Base-by-base conservation (phyloP, 805 yeast species). In the Kockiozyma suomiensis region DNA sequence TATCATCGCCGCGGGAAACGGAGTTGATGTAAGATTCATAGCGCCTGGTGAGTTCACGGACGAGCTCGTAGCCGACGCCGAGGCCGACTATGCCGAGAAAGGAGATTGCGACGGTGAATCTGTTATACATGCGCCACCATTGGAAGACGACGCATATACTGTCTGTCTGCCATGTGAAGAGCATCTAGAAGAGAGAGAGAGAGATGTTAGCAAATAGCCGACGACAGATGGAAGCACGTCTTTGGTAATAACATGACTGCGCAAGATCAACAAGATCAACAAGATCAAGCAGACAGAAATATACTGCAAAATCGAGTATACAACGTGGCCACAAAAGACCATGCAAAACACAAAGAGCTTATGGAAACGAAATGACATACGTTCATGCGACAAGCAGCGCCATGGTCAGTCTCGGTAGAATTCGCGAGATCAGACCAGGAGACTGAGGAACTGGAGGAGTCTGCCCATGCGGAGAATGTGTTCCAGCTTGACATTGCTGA, bases 41-140 rank as follows among this genome's bases (percentile, higher is more conserved):
- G 28, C 66, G 54, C 21, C 66, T 62, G 17, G 66, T 62, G 46
- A 63, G 32, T 38, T 62, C 66, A 6, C 66, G 56, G 17, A 63
- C 26, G 25, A 61, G 50, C 35, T 63, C 66, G 54, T 61, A 63
- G 41, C 66, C 62, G 23, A 63, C 30, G 17, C 66, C 66, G 42
- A 63, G 59, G 21, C 65, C 65, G 37, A 63, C 57, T 41, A 63
- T 58, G 23, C 66, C 66, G 35, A 63, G 60, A 42, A 63, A 50
- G n/a, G 66, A 52, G 35, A 64, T 30, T 23, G 62, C 66, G 19
- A 63, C 55, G 13, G 60, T 57, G 30, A 49, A 53, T 7, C 35
- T 30, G 43, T 46, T 58, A 52, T 50, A 48, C 41, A 63, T 50
- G 28, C 61, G 59, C 66, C 66, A 63, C 58, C 66, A 56, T 23